Base-by-base conservation (phyloP, 2,329 filamentous ascomycete species). In the Zopfia rhizophila region DNA sequence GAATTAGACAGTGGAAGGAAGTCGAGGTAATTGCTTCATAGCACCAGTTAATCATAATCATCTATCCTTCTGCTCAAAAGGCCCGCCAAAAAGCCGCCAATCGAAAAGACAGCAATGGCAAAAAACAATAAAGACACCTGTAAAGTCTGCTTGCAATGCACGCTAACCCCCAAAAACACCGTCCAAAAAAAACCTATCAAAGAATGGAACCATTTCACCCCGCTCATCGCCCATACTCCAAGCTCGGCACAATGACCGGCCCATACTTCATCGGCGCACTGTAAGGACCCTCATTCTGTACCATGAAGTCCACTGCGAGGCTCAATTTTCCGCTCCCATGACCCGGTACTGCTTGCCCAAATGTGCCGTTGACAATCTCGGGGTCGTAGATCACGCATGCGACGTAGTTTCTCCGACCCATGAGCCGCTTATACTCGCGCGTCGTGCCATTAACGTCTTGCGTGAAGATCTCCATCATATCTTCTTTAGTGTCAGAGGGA, bases 401-500 rank as follows among this genome's bases (percentile, higher is more conserved):
- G 10, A 93, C 86, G 66, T 97, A 99, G 68, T 97, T 97, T 47
- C 94, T 81, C 29, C 93, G 81, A 1, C 88, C 91, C 91, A 99
- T 99, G 38, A 99, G 82, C 65, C 93, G 89, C 76, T 92, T 92
- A 66, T 92, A 80, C 71, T 97, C 93, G 33, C 92, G 82, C 1
- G 86, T 79, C 24, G 84, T 79, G n/a, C 94, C 93, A 41, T 87
- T 90, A 12, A 94, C 91, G 61, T 99, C 94, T 6, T 88, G 90
- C 63, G 94, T 91, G 82, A 99, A 99, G 58, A 99, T 95, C 77
- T 99, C 94, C 89, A 99, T 96, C 94, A 99, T 99, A 74, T 99
- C 94, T 72, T 99, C 94, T 74, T 99, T 97, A 33, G 94, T 99
- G 70, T 99, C 94, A 2, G 87, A 88, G 1, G 88, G 86, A 55